Evolutionary conservation across 306 rosid species (phyloP).

Genomic region (Acmispon strigosus): DNA sequence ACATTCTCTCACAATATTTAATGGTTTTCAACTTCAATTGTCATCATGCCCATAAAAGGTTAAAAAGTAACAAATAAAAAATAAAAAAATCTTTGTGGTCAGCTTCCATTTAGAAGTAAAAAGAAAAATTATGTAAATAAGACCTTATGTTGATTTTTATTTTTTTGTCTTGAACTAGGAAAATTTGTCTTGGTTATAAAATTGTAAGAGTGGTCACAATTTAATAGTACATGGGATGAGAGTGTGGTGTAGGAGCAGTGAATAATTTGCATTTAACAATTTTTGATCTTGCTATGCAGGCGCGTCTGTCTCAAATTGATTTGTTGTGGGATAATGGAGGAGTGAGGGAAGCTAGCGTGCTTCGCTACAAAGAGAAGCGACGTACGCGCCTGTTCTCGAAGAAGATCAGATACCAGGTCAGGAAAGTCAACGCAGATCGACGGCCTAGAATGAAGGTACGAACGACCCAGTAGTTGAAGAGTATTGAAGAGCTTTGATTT

Average conservation of each 20-base stretch:
- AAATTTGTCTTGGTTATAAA: slow-evolving; percentile 2
- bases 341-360: slow-evolving; percentile 68
- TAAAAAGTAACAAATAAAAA: not conserved
- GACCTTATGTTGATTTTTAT: not conserved
- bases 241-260: slow-evolving; percentile 15
- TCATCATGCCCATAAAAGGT: not conserved
- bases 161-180: not conserved
- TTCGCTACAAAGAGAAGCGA: slow-evolving; percentile 78
- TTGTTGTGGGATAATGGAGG: slow-evolving; percentile 54
- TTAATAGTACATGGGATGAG: not conserved
- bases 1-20: not conserved
- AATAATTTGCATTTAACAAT: not conserved
- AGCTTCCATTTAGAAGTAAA: not conserved
- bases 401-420: slow-evolving; percentile 86
- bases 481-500: not conserved
- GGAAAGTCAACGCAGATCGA: slow-evolving; percentile 77
- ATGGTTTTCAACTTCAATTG: not conserved
- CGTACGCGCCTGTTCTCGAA: slow-evolving; percentile 66
- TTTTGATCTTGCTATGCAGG: slow-evolving; percentile 35
- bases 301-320: slow-evolving; percentile 62
- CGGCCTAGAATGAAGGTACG: slow-evolving; percentile 94
- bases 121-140: too few species aligned
- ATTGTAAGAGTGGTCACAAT: not conserved
- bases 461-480: slow-evolving; percentile 9
- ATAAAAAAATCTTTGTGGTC: not conserved